Base-by-base conservation (phyloP, 164 flowering plant species). In the Vitis cinerea region DNA sequence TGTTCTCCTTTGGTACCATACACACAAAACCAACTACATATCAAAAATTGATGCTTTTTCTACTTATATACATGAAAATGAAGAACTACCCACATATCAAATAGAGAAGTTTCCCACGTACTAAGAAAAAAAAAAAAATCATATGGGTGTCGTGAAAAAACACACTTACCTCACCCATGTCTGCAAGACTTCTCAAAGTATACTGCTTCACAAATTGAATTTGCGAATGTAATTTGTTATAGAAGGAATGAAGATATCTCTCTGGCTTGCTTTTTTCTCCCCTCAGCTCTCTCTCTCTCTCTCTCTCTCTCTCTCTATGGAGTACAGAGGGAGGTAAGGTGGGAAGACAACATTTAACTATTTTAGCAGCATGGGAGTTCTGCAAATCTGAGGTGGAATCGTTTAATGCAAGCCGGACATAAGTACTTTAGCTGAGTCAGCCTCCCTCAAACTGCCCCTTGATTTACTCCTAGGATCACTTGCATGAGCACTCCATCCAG, bases 141-240 rank as follows among this genome's bases (percentile, higher is more conserved):
- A 50, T 29, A 19, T 30, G 59, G 50, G 8, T 16, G 2, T 5
- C 13, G 8, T n/a, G 9, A 17, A 16, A 44, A 53, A 14, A 31
- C 0, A 15, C 9, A 66, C 80, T 75, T 72, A 80, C 83, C 71
- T 80, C 77, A 61, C 82, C 82, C 82, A 79, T 79, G 16, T 72
- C 69, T 23, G 59, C 63, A 11, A 9, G 27, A 59, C 8, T 59
- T 19, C 12, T 12, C 30, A 15, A 59, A 12, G 27, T 59, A 59
- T 8, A 10, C 59, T 57, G 3, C 59, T 19, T 57, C 30, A 57
- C 27, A 16, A 53, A 53, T 14, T 53, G n/a, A 57, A 57, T 23
- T 57, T 23, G 17, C 59, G 1, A 23, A 23, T 23, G 27, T 23
- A 23, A 23, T 23, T 57, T 19, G 29, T 57, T 57, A 17, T 10